phyloP scores from a whole-genome alignment of 805 yeast genomes.

The Kazachstania bromeliacearum region DNA sequence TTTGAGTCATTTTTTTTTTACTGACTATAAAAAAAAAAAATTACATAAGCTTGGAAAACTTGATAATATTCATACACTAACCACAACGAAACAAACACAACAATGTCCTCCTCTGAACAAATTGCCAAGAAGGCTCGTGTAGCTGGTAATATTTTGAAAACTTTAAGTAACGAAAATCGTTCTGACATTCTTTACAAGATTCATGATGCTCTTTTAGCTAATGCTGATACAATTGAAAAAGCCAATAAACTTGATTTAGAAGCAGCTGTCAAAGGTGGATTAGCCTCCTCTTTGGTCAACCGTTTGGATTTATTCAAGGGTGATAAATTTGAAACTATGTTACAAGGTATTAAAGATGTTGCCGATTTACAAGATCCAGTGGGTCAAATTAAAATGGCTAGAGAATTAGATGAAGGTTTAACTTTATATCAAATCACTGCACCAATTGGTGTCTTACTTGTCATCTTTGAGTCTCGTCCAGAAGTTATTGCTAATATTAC shows the following conservation, averaged over 20 bases:
- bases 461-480: constrained; percentile 93
- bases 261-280: constrained; percentile 49
- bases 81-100: too few relatives aligned
- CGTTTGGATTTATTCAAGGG: constrained; percentile 73
- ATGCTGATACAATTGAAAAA: constrained; percentile 51
- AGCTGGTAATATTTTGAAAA: constrained; percentile 79
- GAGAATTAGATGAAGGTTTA: constrained; percentile 82
- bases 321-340: constrained; percentile 87
- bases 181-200: constrained; percentile 63
- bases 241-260: constrained; percentile 74
- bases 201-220: constrained; percentile 52
- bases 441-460: constrained; percentile 88
- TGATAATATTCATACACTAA: neutral
- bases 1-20: neutral
- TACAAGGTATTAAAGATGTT: constrained; percentile 89
- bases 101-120: constrained; percentile 37
- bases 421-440: constrained; percentile 75
- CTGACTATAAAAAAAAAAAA: neutral
- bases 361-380: constrained; percentile 85
- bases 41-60: neutral
- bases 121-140: constrained; percentile 73
- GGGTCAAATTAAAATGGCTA: constrained; percentile 77
- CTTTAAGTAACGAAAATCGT: constrained; percentile 63
- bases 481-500: constrained; percentile 97
- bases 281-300: constrained; percentile 66